Conservation (phyloP, 345 rosid genomes). For the Diplotaxis tenuifolia region DNA sequence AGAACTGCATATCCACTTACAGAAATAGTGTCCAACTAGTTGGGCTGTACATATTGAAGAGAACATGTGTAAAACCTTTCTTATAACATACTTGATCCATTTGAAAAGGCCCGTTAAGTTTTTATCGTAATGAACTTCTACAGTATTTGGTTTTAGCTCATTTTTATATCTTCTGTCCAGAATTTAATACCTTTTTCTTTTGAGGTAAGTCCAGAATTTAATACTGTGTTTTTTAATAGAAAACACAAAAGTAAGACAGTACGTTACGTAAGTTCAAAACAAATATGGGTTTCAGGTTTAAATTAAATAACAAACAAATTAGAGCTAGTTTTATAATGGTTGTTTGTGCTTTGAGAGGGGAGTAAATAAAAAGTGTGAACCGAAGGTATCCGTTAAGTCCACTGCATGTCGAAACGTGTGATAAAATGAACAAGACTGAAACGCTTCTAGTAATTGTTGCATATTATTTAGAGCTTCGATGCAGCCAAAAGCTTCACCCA, state of each 20-base stretch:
- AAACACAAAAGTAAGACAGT: background rate
- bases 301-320: background rate
- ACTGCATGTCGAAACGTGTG: conserved; percentile 58
- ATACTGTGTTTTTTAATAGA: background rate
- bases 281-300: background rate
- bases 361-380: background rate
- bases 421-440: conserved; percentile 33
- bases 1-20: no score
- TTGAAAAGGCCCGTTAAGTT: background rate
- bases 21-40: no score
- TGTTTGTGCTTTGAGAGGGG: background rate
- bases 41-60: no score
- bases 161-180: background rate
- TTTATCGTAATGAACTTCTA: background rate
- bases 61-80: no score
- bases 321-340: background rate
- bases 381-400: conserved; percentile 45
- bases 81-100: background rate
- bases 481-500: conserved; percentile 39
- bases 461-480: conserved; percentile 1
- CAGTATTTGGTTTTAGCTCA: background rate
- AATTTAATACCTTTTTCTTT: background rate
- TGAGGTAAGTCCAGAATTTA: no score
- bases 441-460: conserved; percentile 33
- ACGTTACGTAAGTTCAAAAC: background rate